Conservation (phyloP, 768 basidiomycete genomes). For the Boletus edulis region DNA sequence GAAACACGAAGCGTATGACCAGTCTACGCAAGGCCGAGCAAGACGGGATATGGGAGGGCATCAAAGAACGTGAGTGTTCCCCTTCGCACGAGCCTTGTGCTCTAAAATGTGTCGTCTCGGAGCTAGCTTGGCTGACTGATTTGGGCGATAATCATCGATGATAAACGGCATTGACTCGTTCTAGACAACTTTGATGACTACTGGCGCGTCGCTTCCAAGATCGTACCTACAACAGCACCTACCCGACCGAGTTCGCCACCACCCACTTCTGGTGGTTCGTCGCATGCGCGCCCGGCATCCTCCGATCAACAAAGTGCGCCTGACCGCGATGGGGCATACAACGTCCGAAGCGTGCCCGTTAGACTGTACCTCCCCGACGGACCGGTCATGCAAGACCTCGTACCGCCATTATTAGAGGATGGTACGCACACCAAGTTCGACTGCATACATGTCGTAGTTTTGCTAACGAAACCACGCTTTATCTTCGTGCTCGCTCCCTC, state of each 20-base stretch:
- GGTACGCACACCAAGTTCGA: conserved; percentile 46
- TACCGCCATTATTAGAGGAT: conserved; percentile 73
- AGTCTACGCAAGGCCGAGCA: conserved; percentile 88
- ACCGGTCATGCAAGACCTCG: conserved; percentile 87
- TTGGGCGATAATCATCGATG: conserved; percentile 13
- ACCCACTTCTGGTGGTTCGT: conserved; percentile 50
- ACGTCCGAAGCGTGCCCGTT: conserved; percentile 83
- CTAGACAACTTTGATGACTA: conserved; percentile 95
- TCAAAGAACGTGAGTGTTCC: conserved; percentile 80
- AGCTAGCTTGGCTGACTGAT: conserved; percentile 23
- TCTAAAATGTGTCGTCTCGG: conserved; percentile 12
- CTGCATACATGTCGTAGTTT: background rate
- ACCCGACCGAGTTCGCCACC: conserved; percentile 57
- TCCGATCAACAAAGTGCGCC: conserved; percentile 50
- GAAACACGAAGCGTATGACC: conserved; percentile 92
- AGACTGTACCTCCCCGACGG: conserved; percentile 89
- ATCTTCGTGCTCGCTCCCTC: background rate
- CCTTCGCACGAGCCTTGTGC: conserved; percentile 17
- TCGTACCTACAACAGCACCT: conserved; percentile 77
- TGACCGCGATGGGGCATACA: conserved; percentile 84
- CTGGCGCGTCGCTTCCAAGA: conserved; percentile 91
- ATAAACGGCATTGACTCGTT: conserved; percentile 8
- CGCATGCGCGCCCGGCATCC: conserved; percentile 64
- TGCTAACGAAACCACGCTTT: conserved; percentile 3
- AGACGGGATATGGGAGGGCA: conserved; percentile 96